Evolutionary conservation across 257 asterid genomes (phyloP), one percentile per base, ranked within the genome.

Genomic region (Nicotiana noctiflora): DNA sequence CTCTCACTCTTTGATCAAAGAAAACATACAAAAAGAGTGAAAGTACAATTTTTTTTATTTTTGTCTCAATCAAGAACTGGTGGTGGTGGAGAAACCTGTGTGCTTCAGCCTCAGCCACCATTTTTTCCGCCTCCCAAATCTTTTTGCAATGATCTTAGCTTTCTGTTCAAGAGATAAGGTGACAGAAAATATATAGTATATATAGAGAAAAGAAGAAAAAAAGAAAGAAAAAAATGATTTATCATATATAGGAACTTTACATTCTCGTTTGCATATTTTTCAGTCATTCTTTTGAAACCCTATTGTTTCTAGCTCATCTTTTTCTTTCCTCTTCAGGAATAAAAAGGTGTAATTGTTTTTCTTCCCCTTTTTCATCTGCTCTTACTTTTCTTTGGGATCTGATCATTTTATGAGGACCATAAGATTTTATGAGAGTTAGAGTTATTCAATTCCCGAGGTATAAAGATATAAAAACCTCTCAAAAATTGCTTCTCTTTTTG

Each of bases 61-160:
- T 44, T 44, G 91, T 91, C 91, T 85, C 87, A 72, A 67, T 89
- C 92, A 88, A 85, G 83, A 83, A 89, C 88, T 86, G 95, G 93
- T 79, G 86, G 84, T 74, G 87, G 85, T 81, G 81, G 87, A 81
- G 66, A 40, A 67, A 67, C 31, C 51, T 52, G 40, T 29, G 44
- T 64, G 74, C 74, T 32, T 64, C 56, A 79, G 78, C 52, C 78
- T 77, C 82, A 86, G 88, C 90, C 89, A 82, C 88, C 92, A 84
- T 84, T 85, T 89, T 88, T 86, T 84, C 88, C 84, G 85, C 86
- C 84, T 86, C 87, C 79, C 52, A 56, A 59, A 56, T 44, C 72
- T 56, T 77, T 75, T 59, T 77, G 46, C 68, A 59, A 56, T 56
- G 19, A 77, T 77, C 56, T 57, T 85, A 82, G n/a, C 87, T 84